Percentiles rank a stretch among this genome's conserved stretches.
These are phyloP conservation scores for Monosporozyma unispora DNA, from an alignment of 805 yeast genomes.

Conservation along the genomic window DNA sequence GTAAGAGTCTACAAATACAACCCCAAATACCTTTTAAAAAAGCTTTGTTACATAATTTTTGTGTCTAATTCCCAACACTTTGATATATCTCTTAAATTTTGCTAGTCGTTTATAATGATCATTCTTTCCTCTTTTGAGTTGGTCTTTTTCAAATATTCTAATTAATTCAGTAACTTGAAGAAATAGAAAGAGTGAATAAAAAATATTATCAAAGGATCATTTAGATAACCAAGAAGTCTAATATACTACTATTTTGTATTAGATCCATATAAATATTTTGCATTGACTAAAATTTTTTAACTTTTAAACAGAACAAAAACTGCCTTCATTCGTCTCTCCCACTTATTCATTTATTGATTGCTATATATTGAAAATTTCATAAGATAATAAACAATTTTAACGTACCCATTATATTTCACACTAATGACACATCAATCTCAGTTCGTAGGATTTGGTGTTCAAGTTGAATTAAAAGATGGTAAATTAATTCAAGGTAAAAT, in stretches of 20 bases:
- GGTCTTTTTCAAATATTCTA: neutral
- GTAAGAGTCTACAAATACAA: too few relatives aligned
- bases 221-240: neutral
- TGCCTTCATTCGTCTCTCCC: neutral
- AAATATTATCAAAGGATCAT: neutral
- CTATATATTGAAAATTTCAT: neutral
- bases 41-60: too few relatives aligned
- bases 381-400: neutral
- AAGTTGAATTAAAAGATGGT: conserved; percentile 36
- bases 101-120: neutral
- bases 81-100: too few relatives aligned
- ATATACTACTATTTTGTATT: neutral
- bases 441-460: conserved; percentile 40
- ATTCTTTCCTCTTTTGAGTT: neutral
- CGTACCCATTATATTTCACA: neutral
- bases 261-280: neutral
- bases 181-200: neutral
- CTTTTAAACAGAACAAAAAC: neutral
- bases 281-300: neutral
- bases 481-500: conserved; percentile 34
- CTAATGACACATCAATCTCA: conserved; percentile 27
- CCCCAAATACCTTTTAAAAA: too few relatives aligned
- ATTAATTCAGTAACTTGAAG: neutral
- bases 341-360: neutral
- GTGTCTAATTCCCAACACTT: too few relatives aligned